Evolutionary conservation across 108 stramenopile genomes (phyloP).

Genomic region (Skeletonema grethae): DNA sequence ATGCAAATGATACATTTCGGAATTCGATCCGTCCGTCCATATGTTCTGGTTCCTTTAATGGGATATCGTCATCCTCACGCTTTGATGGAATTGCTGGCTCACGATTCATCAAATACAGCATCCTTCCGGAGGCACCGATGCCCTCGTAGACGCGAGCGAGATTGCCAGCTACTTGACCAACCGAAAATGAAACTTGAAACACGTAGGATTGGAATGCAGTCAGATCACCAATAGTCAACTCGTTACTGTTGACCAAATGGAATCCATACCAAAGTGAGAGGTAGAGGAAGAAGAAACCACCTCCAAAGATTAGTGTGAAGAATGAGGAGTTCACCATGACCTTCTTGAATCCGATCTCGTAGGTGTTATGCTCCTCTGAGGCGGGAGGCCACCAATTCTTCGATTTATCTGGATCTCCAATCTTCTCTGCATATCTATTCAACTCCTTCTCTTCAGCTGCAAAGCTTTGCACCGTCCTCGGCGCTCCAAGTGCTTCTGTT

Average conservation of each 20-base stretch:
- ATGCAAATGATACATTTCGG: slow-evolving; percentile 78
- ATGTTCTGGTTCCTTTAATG: no score
- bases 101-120: slow-evolving; percentile 73
- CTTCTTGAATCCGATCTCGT: slow-evolving; percentile 64
- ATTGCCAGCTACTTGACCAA: slow-evolving; percentile 47
- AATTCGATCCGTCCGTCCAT: slow-evolving; percentile 56
- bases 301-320: slow-evolving; percentile 54
- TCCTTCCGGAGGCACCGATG: slow-evolving; percentile 61
- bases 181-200: slow-evolving; percentile 56
- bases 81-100: slow-evolving; percentile 58
- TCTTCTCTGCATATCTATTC: slow-evolving; percentile 48
- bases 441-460: slow-evolving; percentile 67
- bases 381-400: slow-evolving; percentile 53
- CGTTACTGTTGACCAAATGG: slow-evolving; percentile 60
- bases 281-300: slow-evolving; percentile 53
- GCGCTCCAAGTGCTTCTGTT: slow-evolving; percentile 69
- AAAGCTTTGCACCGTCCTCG: slow-evolving; percentile 84
- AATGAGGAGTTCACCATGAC: slow-evolving; percentile 56
- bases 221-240: slow-evolving; percentile 66
- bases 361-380: slow-evolving; percentile 38
- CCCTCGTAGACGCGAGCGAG: slow-evolving; percentile 60
- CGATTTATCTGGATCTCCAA: slow-evolving; percentile 59
- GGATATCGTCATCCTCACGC: background rate
- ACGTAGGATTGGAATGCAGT: slow-evolving; percentile 80
- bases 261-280: slow-evolving; percentile 79